Conservation (phyloP, 305 asterid genomes). For the Fraxinus dipetala region DNA sequence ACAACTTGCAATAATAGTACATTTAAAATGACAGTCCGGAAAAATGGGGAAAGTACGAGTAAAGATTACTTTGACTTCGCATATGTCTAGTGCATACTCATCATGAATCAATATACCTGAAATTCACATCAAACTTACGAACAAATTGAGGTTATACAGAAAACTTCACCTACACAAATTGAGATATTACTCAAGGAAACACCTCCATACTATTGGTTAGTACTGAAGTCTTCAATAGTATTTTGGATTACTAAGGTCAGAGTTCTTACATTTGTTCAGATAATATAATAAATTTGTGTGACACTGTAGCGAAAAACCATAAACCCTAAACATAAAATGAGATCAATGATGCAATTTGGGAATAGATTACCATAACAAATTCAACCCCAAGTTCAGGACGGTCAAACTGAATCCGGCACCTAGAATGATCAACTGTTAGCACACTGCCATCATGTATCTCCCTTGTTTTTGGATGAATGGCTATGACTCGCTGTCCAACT, state of each 20-base stretch:
- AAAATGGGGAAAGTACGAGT: not conserved
- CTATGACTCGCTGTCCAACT: slow-evolving; percentile 91
- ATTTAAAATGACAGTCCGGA: not conserved
- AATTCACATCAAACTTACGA: not conserved
- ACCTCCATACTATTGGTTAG: not conserved
- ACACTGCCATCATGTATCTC: slow-evolving; percentile 90
- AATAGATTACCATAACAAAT: slow-evolving; percentile 71
- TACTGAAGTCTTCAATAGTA: not conserved
- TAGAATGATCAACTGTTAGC: slow-evolving; percentile 82
- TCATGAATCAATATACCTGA: not conserved
- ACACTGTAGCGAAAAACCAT: not conserved
- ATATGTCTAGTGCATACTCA: not conserved
- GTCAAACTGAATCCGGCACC: slow-evolving; percentile 92
- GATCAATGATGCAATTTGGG: slow-evolving; percentile 17
- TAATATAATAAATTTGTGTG: not conserved
- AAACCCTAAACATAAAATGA: slow-evolving; percentile 12
- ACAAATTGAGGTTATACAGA: not conserved
- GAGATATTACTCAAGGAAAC: not conserved
- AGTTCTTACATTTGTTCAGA: not conserved
- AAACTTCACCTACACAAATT: not conserved
- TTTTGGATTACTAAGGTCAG: not conserved
- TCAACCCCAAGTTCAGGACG: slow-evolving; percentile 89
- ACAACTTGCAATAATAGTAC: not conserved
- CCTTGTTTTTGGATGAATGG: slow-evolving; percentile 91
- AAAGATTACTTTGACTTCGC: not conserved